Evolutionary conservation across 2,329 filamentous ascomycete genomes (phyloP).

Genomic region (Calycina herbarum): DNA sequence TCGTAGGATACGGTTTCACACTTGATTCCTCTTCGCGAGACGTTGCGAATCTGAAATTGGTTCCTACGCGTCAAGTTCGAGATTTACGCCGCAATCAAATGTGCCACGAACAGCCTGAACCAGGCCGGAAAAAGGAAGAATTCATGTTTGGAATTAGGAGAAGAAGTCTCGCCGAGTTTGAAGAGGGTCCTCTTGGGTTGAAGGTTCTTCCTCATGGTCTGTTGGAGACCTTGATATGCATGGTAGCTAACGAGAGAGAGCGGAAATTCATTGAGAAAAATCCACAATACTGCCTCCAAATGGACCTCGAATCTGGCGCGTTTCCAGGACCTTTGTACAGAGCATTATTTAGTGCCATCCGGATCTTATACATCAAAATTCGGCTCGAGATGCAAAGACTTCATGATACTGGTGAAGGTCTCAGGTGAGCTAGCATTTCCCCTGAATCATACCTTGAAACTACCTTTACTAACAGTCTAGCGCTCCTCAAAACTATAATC

Average conservation of each 20-base stretch:
- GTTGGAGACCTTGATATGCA: slow-evolving; percentile 31
- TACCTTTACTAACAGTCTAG: slow-evolving; percentile 16
- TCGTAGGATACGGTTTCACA: slow-evolving; percentile 64
- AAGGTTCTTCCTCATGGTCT: slow-evolving; percentile 30
- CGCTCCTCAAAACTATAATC: slow-evolving; percentile 26
- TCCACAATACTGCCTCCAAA: slow-evolving; percentile 21
- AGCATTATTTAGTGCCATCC: slow-evolving; percentile 20
- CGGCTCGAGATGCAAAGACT: slow-evolving; percentile 22
- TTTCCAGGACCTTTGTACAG: slow-evolving; percentile 26
- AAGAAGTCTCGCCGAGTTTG: background rate
- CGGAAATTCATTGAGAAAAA: slow-evolving; percentile 19
- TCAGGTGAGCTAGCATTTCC: slow-evolving; percentile 12
- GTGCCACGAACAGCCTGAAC: slow-evolving; percentile 20
- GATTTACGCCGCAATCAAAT: slow-evolving; percentile 27
- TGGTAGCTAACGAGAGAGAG: slow-evolving; percentile 32
- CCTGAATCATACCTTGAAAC: background rate
- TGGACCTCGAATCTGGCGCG: slow-evolving; percentile 16
- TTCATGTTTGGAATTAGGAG: slow-evolving; percentile 31
- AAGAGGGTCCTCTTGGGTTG: slow-evolving; percentile 15
- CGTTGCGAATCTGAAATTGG: slow-evolving; percentile 32
- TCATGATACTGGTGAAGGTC: slow-evolving; percentile 11
- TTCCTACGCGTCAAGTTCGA: slow-evolving; percentile 19
- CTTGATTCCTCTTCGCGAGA: slow-evolving; percentile 45
- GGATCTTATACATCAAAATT: slow-evolving; percentile 26
- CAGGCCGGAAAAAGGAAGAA: slow-evolving; percentile 24